Percentiles rank a stretch among this genome's conserved stretches.
Conservation (phyloP, 441 rosid genomes). For the Adansonia madagascariensis region DNA sequence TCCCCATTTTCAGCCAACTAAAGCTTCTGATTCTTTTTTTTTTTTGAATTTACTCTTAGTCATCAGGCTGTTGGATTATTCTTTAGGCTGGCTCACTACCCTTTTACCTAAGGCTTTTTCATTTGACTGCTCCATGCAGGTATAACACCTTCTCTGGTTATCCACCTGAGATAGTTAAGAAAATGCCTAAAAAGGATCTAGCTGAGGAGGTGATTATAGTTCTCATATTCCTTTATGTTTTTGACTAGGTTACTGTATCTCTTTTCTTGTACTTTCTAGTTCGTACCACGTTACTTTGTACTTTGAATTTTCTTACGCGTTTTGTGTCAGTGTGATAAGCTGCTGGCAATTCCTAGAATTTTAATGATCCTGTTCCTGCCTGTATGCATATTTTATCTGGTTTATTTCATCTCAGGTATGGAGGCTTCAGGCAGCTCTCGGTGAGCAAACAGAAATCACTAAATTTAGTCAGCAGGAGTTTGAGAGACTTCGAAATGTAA, state of each 20-base stretch:
- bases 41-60: neutral
- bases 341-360: neutral
- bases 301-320: neutral
- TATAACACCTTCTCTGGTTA: constrained; percentile 91
- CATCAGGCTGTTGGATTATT: neutral
- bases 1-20: neutral
- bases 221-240: constrained; percentile 21
- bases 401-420: constrained; percentile 59
- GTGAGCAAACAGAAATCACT: constrained; percentile 94
- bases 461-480: constrained; percentile 86
- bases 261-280: constrained; percentile 12
- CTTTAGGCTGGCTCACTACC: neutral
- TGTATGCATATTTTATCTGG: constrained; percentile 13
- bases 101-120: neutral
- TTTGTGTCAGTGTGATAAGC: neutral
- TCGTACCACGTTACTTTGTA: neutral
- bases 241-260: constrained; percentile 17
- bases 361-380: neutral
- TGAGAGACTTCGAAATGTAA: constrained; percentile 93
- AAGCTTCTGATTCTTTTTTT: neutral
- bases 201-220: constrained; percentile 48
- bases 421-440: constrained; percentile 98
- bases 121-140: constrained; percentile 44
- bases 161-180: constrained; percentile 92
- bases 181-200: constrained; percentile 63